These are phyloP conservation scores for Oxyria digyna DNA, from an alignment of 148 eudicot genomes.

Conservation along the genomic window DNA sequence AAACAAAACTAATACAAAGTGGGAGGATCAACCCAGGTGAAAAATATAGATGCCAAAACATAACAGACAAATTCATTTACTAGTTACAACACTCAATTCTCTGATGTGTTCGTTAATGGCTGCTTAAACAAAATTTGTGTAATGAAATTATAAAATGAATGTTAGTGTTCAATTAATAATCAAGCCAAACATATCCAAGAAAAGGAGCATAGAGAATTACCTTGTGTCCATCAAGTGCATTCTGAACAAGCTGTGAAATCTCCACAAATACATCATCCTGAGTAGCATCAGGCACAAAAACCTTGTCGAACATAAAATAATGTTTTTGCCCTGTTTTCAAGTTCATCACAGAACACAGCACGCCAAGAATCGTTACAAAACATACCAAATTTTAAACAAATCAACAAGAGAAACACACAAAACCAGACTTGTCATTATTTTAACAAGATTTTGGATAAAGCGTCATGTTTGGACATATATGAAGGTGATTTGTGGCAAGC, in stretches of 20 bases:
- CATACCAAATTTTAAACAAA: slow-evolving; percentile 35
- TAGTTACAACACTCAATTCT: background rate
- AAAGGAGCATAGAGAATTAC: slow-evolving; percentile 20
- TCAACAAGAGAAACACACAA: no score
- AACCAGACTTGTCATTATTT: background rate
- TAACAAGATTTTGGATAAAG: background rate
- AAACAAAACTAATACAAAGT: no score
- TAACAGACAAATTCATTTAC: no score
- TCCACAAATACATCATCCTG: slow-evolving; percentile 94
- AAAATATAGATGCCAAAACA: no score
- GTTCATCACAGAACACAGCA: background rate
- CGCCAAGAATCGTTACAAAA: slow-evolving; percentile 28
- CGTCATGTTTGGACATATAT: no score
- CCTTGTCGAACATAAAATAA: slow-evolving; percentile 78
- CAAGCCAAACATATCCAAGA: background rate
- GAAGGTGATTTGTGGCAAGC: no score
- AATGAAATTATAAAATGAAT: background rate
- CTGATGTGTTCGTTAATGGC: background rate
- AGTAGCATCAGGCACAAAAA: slow-evolving; percentile 72
- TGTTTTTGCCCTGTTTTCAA: slow-evolving; percentile 62
- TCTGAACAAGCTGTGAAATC: slow-evolving; percentile 97
- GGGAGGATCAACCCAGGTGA: no score
- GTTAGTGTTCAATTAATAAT: background rate
- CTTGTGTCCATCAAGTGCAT: slow-evolving; percentile 99
- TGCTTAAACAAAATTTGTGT: background rate